Conservation (phyloP, 768 basidiomycete genomes). For the Tylopilus intermedius region DNA sequence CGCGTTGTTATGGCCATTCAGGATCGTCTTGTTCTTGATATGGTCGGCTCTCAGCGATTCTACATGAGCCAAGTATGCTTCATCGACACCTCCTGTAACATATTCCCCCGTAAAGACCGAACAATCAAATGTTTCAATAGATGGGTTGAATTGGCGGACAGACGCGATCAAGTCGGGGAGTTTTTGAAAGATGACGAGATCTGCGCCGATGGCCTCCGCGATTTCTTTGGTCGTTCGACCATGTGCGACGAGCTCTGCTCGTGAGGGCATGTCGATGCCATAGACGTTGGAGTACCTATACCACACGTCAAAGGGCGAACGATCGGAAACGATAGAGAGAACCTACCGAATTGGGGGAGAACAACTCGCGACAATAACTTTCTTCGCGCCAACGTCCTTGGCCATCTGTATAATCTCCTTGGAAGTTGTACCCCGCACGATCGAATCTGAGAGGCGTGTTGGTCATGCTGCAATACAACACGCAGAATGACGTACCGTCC, state of each 20-base stretch:
- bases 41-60: slow-evolving; percentile 82
- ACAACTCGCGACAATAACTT: slow-evolving; percentile 93
- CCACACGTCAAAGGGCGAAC: slow-evolving; percentile 1
- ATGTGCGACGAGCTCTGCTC: slow-evolving; percentile 87
- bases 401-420: slow-evolving; percentile 99
- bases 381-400: slow-evolving; percentile 95
- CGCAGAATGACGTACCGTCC: slow-evolving; percentile 58
- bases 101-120: slow-evolving; percentile 98
- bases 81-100: slow-evolving; percentile 88
- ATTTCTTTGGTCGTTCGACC: slow-evolving; percentile 67
- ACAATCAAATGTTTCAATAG: slow-evolving; percentile 81
- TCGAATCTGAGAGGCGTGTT: slow-evolving; percentile 64
- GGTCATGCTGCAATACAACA: background rate
- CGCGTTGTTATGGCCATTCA: slow-evolving; percentile 29
- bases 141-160: slow-evolving; percentile 78
- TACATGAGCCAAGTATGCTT: slow-evolving; percentile 69
- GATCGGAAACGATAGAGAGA: background rate
- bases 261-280: slow-evolving; percentile 98
- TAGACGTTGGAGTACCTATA: slow-evolving; percentile 87
- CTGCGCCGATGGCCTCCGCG: slow-evolving; percentile 82
- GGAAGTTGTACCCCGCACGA: slow-evolving; percentile 96
- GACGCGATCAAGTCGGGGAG: slow-evolving; percentile 82
- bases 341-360: slow-evolving; percentile 89
- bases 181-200: slow-evolving; percentile 93
- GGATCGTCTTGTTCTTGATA: slow-evolving; percentile 50